Conservation (phyloP, 768 basidiomycete species). For the Cantharellus anzutake region DNA sequence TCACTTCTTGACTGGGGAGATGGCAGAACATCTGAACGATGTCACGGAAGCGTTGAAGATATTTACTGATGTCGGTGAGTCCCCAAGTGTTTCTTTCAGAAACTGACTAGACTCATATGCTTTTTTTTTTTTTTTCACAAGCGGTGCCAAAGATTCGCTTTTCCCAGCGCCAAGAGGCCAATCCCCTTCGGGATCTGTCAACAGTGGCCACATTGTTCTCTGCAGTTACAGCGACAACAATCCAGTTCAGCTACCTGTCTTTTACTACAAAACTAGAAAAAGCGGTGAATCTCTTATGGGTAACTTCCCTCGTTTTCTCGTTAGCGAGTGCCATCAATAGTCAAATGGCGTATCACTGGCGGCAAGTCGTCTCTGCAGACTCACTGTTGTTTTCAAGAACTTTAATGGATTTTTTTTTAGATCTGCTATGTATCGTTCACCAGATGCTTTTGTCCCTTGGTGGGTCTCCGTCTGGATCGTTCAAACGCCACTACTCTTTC, state of each 20-base stretch:
- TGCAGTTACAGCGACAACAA: constrained; percentile 5
- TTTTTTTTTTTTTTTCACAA: background rate
- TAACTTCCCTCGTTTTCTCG: constrained; percentile 6
- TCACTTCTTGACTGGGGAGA: constrained; percentile 40
- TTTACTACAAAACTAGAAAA: background rate
- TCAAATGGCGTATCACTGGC: constrained; percentile 7
- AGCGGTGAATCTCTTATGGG: constrained; percentile 7
- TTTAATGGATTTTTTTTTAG: no score
- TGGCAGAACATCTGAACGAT: constrained; percentile 53
- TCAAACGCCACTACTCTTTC: constrained; percentile 7
- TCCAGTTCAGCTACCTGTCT: background rate
- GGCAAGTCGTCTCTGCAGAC: no score
- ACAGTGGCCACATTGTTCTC: constrained; percentile 8
- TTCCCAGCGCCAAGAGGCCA: background rate
- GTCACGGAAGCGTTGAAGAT: constrained; percentile 46
- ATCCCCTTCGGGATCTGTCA: background rate
- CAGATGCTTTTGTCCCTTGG: constrained; percentile 5
- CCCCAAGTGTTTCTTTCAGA: background rate
- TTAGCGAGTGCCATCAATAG: constrained; percentile 9
- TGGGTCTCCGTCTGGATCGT: constrained; percentile 9
- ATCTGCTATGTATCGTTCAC: constrained; percentile 7
- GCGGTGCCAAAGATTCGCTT: background rate
- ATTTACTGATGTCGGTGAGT: constrained; percentile 53
- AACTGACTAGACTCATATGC: background rate
- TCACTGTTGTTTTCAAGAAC: no score